Evolutionary conservation across 495 filamentous ascomycete genomes (phyloP).

Genomic region (Bacidia rubella): DNA sequence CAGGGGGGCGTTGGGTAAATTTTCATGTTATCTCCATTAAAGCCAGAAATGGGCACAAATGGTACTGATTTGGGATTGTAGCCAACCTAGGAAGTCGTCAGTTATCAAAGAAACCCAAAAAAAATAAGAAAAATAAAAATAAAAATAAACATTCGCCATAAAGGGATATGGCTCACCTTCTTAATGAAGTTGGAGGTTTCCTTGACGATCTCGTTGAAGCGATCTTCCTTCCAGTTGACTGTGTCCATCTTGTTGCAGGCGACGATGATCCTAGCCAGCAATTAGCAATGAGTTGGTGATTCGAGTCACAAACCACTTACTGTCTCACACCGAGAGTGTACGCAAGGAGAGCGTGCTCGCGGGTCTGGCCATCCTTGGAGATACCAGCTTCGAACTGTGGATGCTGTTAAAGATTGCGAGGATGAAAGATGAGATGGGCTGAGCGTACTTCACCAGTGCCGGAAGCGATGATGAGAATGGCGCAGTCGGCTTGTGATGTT

Average conservation of each 20-base stretch:
- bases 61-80: constrained; percentile 98
- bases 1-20: constrained; percentile 79
- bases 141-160: constrained; percentile 93
- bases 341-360: constrained; percentile 99
- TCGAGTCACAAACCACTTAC: too few relatives aligned
- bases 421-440: neutral
- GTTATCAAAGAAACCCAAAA: too few relatives aligned
- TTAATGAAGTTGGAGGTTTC: constrained; percentile 99
- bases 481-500: constrained; percentile 99
- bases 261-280: too few relatives aligned
- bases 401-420: neutral
- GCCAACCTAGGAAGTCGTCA: too few relatives aligned
- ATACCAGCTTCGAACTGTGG: constrained; percentile 94
- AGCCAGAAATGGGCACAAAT: constrained; percentile 99
- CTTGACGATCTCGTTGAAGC: constrained; percentile 99
- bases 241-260: constrained; percentile 99
- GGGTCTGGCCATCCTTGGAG: constrained; percentile 99
- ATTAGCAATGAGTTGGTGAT: too few relatives aligned
- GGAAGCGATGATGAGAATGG: constrained; percentile 98
- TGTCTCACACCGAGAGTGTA: constrained; percentile 99
- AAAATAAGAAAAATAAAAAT: constrained; percentile 99
- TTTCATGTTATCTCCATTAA: constrained; percentile 99
- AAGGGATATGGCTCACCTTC: constrained; percentile 99
- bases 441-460: constrained; percentile 76
- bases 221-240: constrained; percentile 90